Evolutionary conservation across 192 early-diverging fungal genomes (phyloP).

Genomic region (Linnemannia exigua): DNA sequence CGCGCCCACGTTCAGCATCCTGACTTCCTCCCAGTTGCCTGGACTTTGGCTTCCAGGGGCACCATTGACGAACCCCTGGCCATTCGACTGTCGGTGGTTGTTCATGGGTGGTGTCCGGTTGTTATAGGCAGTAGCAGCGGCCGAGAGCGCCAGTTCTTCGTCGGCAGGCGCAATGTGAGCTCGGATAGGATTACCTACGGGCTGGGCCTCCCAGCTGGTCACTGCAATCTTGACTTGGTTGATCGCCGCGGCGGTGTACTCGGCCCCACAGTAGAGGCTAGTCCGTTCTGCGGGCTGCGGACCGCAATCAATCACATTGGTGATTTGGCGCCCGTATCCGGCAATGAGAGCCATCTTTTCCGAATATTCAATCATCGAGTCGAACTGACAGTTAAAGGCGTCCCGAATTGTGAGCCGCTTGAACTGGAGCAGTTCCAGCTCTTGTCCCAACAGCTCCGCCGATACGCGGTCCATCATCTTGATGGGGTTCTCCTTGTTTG

Average conservation of each 20-base stretch:
- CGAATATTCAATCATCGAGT: conserved; percentile 55
- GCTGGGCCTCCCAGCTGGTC: conserved; percentile 48
- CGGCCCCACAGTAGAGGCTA: conserved; percentile 42
- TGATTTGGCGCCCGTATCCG: conserved; percentile 58
- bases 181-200: conserved; percentile 29
- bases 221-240: conserved; percentile 54
- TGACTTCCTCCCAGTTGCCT: conserved; percentile 35
- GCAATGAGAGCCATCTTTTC: conserved; percentile 61
- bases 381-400: conserved; percentile 49
- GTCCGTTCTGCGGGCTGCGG: conserved; percentile 35
- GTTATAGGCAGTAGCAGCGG: conserved; percentile 25
- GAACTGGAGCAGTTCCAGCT: conserved; percentile 54
- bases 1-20: conserved; percentile 19
- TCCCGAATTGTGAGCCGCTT: conserved; percentile 54
- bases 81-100: background rate
- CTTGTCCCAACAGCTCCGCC: conserved; percentile 43
- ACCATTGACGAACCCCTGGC: background rate
- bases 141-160: conserved; percentile 41
- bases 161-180: conserved; percentile 39
- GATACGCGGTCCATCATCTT: conserved; percentile 57
- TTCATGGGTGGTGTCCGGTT: conserved; percentile 24
- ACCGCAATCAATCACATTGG: conserved; percentile 48
- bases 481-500: conserved; percentile 55
- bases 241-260: conserved; percentile 50
- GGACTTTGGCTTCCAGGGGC: conserved; percentile 6